Base-by-base conservation (phyloP, 345 rosid genomes). In the Eucalyptus brandiana region DNA sequence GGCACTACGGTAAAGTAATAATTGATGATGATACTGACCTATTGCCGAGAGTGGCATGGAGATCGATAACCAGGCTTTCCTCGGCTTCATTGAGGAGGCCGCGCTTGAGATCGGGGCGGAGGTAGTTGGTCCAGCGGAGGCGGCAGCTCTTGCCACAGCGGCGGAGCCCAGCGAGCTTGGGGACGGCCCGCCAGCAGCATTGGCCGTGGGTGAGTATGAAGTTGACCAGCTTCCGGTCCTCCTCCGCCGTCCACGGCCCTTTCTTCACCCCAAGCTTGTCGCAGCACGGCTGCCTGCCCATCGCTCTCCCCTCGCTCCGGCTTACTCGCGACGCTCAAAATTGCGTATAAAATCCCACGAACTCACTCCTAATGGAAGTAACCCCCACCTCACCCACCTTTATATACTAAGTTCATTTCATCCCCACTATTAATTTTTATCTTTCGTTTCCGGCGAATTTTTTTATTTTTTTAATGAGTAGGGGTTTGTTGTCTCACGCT, bases 121-220 rank as follows among this genome's bases (percentile, higher is more conserved):
- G 98, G 89, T 96, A 96, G 89, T 96, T 96, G 88, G 98, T 96
- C 98, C 98, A 96, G 10, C 98, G 98, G 37, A 95, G 97, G 34
- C 98, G 97, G 94, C 98, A 96, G 83, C 98, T 95, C 94, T 96
- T 96, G 50, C 98, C 98, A n/a, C 98, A 96, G 18, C 98, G 96
- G 19, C 95, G 95, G 91, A 95, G 93, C 91, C 97, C 98, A 56
- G 98, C 98, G 30, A 96, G 96, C 93, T 95, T 95, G n/a, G 98
- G 98, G 90, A 96, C 93, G 76, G 96, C 95, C 18, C 98, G 92
- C 98, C 98, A 96, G 87, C 98, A 96, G 90, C 98, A 95, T 88
- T 95, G 97, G 92, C 97, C 97, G 88, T 95, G 94, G 88, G 94
- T 94, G 88, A 95, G 92, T 89, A 96, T 93, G 88, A 96, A 96